Evolutionary conservation across 2,329 filamentous ascomycete genomes (phyloP), one percentile per base, ranked within the genome.

Genomic region (Tolypocladium capitatum): DNA sequence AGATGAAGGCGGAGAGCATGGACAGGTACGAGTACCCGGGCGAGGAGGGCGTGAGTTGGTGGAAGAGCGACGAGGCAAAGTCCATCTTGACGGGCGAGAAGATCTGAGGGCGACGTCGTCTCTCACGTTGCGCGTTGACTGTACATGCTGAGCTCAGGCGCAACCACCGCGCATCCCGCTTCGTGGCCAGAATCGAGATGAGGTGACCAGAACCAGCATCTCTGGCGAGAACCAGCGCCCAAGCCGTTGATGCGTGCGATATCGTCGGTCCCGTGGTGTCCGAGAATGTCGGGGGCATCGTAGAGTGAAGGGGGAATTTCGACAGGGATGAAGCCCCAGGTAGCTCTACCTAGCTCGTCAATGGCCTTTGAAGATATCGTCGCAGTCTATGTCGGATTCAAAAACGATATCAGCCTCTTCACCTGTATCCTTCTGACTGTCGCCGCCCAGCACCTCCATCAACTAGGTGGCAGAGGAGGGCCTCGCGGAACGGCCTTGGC

Each of bases 1-100:
- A 95, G 78, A 94, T 95, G 88, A 91, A 86, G 77, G 68, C 80
- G 4, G 85, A 82, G 55, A 92, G 86, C 63, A 92, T 94, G 87
- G 85, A 89, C 53, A 67, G 66, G 56, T 95, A 75, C 62, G 75
- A 76, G 45, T 95, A 80, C 63, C 89, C 88, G 1, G 87, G 88
- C 8, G 77, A 83, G 59, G 74, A 83, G 52, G 83, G 83, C 4
- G 82, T 86, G 55, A 86, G 86, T 60, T 95, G 87, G 86, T 94
- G 89, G 89, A 81, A 70, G 67, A 83, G 76, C 43, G 83, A 87
- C 34, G 85, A 86, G 66, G 87, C 87, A n/a, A 84, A 71, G 68
- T 68, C 72, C 1, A 90, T 92, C 55, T 64, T 90, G 33, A 81
- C 87, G 49, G 75, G 75, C 0, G 69, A 68, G 46, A 78, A 77